Evolutionary conservation across 345 rosid species (phyloP), one percentile per base, ranked within the genome.

Genomic region (Orychophragmus violaceus): DNA sequence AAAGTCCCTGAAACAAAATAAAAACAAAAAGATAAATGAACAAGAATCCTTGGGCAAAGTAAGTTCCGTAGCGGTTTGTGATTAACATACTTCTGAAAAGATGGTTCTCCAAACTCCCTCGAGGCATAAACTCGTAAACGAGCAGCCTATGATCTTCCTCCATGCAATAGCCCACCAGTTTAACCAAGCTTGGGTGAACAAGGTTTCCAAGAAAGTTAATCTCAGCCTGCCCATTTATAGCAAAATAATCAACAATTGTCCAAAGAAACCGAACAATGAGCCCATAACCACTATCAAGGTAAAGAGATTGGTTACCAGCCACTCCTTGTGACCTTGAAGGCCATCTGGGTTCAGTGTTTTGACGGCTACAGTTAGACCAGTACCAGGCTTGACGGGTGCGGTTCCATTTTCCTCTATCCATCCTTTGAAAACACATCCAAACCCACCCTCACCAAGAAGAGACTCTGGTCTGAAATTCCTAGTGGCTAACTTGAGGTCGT

Each of bases 281-380:
- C 48, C 42, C 23, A 21, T 24, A 57, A 48, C 44, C n/a, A 37
- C 5, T 55, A 46, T 45, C 24, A 13, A 36, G 51, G 61, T 29
- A 17, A 39, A 44, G 32, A 32, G n/a, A 62, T 51, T 32, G 27
- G 48, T 13, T 81, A 91, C 98, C 78, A 89, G 85, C 98, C 98
- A 91, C 74, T 91, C 98, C 82, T 87, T 87, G 62, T 91, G 98
- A 79, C 98, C 98, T 83, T 91, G 98, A 66, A 91, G 88, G 55
- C 98, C 98, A 75, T 89, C 96, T 36, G 83, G 86, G 62, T 91
- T 91, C 18, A 89, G 82, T 45, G 92, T 91, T 75, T 91, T 91
- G 32, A 89, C 89, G 0, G 98, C 98, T 68, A 91, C 98, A 7
- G 98, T 85, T 23, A 91, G 82, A 22, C 98, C 98, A 0, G 87